Evolutionary conservation across 352 stramenopile species (phyloP).

Genomic region (Globisporangium camurandrum): DNA sequence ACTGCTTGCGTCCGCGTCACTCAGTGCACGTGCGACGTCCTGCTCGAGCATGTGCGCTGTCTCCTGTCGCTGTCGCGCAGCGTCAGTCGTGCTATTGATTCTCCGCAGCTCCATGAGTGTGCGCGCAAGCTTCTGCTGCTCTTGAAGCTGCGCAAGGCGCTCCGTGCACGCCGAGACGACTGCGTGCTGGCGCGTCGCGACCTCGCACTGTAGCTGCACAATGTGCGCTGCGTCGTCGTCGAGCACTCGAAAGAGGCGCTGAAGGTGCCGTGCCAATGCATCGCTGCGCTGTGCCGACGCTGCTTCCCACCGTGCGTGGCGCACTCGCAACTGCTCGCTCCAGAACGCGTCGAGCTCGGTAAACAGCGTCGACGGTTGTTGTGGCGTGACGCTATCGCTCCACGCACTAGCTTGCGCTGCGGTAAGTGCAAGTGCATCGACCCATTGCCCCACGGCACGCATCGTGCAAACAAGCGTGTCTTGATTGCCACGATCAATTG

Average conservation of each 20-base stretch:
- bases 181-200: constrained; percentile 7
- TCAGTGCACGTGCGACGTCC: constrained; percentile 5
- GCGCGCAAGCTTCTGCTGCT: constrained; percentile 8
- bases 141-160: not conserved
- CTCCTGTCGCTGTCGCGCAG: not conserved
- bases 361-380: constrained; percentile 10
- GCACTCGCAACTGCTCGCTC: not conserved
- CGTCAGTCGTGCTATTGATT: not conserved
- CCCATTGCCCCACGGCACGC: constrained; percentile 13
- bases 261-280: constrained; percentile 19
- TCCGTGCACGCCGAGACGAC: not conserved
- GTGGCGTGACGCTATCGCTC: constrained; percentile 23
- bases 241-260: constrained; percentile 23
- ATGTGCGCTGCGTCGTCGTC: constrained; percentile 26
- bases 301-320: constrained; percentile 16
- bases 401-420: constrained; percentile 13
- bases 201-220: constrained; percentile 9
- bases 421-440: constrained; percentile 15
- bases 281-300: constrained; percentile 8
- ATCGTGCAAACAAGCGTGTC: constrained; percentile 1
- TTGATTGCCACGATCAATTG: not conserved
- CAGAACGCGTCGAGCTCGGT: constrained; percentile 7
- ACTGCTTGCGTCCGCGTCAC: constrained; percentile 4
- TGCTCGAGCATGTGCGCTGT: constrained; percentile 1
- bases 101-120: not conserved